Conservation (phyloP, 2,329 filamentous ascomycete species). For the Aureobasidium sp. region DNA sequence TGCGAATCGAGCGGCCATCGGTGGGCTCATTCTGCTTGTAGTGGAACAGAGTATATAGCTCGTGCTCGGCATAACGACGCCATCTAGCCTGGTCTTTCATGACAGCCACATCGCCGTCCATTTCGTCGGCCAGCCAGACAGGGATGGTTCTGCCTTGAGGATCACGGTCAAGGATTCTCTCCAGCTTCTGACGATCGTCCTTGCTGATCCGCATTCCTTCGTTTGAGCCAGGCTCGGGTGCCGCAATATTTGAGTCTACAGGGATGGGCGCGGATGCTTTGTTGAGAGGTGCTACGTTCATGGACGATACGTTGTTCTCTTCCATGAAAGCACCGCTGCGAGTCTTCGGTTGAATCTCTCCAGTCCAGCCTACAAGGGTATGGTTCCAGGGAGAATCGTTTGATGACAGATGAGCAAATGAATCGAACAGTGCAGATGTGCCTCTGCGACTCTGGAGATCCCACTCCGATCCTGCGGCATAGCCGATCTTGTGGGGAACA, state of each 20-base stretch:
- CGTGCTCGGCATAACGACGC: constrained; percentile 84
- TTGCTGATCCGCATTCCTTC: constrained; percentile 66
- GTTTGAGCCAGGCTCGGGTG: constrained; percentile 32
- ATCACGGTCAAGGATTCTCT: constrained; percentile 64
- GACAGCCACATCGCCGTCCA: constrained; percentile 60
- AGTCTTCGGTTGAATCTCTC: constrained; percentile 49
- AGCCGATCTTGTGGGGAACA: constrained; percentile 54
- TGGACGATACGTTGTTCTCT: constrained; percentile 38
- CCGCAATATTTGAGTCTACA: constrained; percentile 50
- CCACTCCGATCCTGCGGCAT: constrained; percentile 49
- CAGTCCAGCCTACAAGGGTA: constrained; percentile 89
- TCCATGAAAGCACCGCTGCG: constrained; percentile 22
- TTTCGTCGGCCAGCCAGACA: constrained; percentile 80
- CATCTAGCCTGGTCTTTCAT: constrained; percentile 80
- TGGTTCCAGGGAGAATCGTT: constrained; percentile 80
- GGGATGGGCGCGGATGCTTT: constrained; percentile 75
- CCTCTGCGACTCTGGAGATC: constrained; percentile 71
- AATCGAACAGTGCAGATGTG: constrained; percentile 87
- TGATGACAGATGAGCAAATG: constrained; percentile 82
- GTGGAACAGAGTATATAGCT: constrained; percentile 88
- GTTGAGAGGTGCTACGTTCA: constrained; percentile 52
- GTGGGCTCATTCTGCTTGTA: constrained; percentile 92
- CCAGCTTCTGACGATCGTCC: constrained; percentile 64
- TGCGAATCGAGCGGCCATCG: constrained; percentile 72
- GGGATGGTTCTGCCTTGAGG: constrained; percentile 74